These are phyloP conservation scores for Iberis pinnata DNA, from an alignment of 345 rosid species.

Conservation along the genomic window DNA sequence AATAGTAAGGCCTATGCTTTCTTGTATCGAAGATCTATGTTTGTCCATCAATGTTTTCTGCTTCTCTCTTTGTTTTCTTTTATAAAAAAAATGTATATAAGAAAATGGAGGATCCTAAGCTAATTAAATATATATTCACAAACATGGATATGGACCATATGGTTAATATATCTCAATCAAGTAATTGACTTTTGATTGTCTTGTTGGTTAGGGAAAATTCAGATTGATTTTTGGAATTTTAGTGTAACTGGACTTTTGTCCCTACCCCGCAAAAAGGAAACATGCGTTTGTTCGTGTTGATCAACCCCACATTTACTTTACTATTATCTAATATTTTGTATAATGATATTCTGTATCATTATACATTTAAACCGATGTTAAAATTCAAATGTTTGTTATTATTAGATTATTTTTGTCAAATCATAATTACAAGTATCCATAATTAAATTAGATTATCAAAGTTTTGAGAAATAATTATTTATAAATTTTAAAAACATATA, in stretches of 20 bases:
- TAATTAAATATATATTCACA: neutral
- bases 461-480: too few species aligned
- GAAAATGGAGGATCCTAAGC: conserved; percentile 24
- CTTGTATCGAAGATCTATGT: neutral
- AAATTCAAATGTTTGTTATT: too few species aligned
- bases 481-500: too few species aligned
- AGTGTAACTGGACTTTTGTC: conserved; percentile 26
- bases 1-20: too few species aligned
- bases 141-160: conserved; percentile 11
- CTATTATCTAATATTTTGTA: conserved; percentile 10
- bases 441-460: too few species aligned
- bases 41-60: neutral
- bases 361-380: too few species aligned
- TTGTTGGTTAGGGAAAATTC: conserved; percentile 17
- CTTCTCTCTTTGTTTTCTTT: neutral
- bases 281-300: conserved; percentile 27
- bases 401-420: too few species aligned
- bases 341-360: too few species aligned
- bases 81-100: neutral
- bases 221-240: conserved; percentile 11
- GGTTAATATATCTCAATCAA: conserved; percentile 22
- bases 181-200: conserved; percentile 25
- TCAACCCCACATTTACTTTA: conserved; percentile 19
- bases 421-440: too few species aligned
- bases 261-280: conserved; percentile 11